These are phyloP conservation scores for Cymbopogon citratus DNA, from an alignment of 176 grass and related monocot species.

Conservation along the genomic window DNA sequence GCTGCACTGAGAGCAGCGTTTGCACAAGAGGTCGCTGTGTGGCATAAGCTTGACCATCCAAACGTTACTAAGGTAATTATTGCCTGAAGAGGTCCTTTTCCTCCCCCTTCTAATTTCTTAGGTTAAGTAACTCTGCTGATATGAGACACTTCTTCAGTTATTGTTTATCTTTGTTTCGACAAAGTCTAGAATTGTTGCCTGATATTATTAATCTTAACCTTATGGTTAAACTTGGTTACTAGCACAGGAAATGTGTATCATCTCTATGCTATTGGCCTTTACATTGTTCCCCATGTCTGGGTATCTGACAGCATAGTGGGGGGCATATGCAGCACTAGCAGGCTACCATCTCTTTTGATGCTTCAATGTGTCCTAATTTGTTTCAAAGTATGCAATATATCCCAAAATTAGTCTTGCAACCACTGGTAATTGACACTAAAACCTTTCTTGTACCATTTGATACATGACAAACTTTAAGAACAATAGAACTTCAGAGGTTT, in stretches of 20 bases:
- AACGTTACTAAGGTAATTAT: conserved; percentile 84
- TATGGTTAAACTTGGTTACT: conserved; percentile 11
- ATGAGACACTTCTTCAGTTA: background rate
- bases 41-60: conserved; percentile 97
- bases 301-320: background rate
- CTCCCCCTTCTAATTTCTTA: background rate
- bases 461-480: background rate
- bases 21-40: conserved; percentile 89
- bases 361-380: background rate
- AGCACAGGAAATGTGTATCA: background rate
- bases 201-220: background rate
- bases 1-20: conserved; percentile 72
- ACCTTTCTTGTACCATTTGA: conserved; percentile 6
- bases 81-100: background rate
- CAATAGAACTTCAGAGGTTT: background rate
- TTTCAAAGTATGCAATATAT: background rate
- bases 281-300: background rate
- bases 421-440: background rate
- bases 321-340: background rate
- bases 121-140: conserved; percentile 3
- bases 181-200: background rate
- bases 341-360: background rate
- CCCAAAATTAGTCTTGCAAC: background rate
- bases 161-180: conserved; percentile 7
- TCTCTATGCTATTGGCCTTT: background rate